Base-by-base conservation (phyloP, 2,329 filamentous ascomycete species). In the Aspergillus floridensis region DNA sequence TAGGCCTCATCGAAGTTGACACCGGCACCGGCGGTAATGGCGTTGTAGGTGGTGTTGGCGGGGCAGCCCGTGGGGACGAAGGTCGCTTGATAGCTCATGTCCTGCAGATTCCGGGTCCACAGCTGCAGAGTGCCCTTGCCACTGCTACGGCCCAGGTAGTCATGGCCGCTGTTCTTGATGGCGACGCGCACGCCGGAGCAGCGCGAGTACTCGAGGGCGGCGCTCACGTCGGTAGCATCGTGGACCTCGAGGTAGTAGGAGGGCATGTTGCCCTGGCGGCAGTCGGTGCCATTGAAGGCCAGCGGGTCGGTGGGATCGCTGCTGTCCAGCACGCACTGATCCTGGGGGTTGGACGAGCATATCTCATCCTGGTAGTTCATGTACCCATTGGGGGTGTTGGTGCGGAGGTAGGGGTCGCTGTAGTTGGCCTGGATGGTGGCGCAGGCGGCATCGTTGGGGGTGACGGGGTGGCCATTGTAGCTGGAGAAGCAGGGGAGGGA, bases 121-220 rank as follows among this genome's bases (percentile, higher is more conserved):
- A 75, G 65, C 11, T 66, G 59, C 2, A 76, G 59, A 0, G 68
- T 63, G 4, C 66, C 68, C 16, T 69, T 68, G 4, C 65, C 66
- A 60, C 68, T 74, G 44, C 66, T 73, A 31, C 72, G 69, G 7
- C 67, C 68, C 59, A 73, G 66, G 53, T 69, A 75, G 47, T 75
- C 73, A 56, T 76, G 72, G 3, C 73, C 73, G 46, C 65, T 72
- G 49, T 74, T 75, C 60, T 74, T 72, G 54, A 76, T 68, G 11
- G 51, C 54, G 2, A 67, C 32, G 14, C 51, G 59, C 16, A 54
- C 57, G 21, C 61, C 58, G 1, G 58, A 60, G 48, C 49, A 57
- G 52, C 47, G 46, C 12, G 63, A 57, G 55, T 55, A 66, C n/a
- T 51, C 38, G 46, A 59, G 49, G 2, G 59, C 62, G 21, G 55